phyloP scores from a whole-genome alignment of 1,284 basidiomycete genomes.

The Sutorius eximius region DNA sequence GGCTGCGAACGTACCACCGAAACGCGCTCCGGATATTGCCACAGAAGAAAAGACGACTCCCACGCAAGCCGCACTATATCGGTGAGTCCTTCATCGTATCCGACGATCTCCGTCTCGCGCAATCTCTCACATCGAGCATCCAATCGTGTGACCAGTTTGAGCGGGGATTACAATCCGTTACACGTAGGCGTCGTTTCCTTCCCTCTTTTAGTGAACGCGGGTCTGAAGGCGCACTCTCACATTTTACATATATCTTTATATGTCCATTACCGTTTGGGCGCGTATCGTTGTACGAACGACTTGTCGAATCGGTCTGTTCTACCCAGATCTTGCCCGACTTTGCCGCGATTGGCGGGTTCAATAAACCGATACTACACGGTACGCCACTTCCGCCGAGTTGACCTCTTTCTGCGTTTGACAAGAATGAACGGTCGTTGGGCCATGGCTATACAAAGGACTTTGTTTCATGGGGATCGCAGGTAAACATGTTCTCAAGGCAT shows the following conservation, averaged over 20 bases:
- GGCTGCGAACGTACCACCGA: conserved; percentile 81
- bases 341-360: conserved; percentile 92
- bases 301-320: conserved; percentile 5
- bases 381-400: background rate
- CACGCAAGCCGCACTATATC: conserved; percentile 88
- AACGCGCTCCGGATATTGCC: conserved; percentile 80
- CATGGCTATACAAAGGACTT: conserved; percentile 49
- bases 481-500: conserved; percentile 91
- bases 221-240: conserved; percentile 4
- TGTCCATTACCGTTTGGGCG: background rate
- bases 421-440: background rate
- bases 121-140: conserved; percentile 5
- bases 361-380: conserved; percentile 84
- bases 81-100: conserved; percentile 46
- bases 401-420: conserved; percentile 1
- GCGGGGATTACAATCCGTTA: conserved; percentile 89
- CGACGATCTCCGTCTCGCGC: background rate
- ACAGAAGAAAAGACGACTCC: conserved; percentile 83
- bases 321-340: conserved; percentile 89
- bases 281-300: background rate
- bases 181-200: conserved; percentile 55
- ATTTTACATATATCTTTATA: background rate
- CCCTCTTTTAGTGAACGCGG: background rate
- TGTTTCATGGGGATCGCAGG: conserved; percentile 93
- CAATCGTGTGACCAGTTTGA: conserved; percentile 51